Percentiles rank a stretch among this genome's conserved stretches.
phyloP scores from a whole-genome alignment of 306 rosid genomes.

The Astragalus glycyphyllos region DNA sequence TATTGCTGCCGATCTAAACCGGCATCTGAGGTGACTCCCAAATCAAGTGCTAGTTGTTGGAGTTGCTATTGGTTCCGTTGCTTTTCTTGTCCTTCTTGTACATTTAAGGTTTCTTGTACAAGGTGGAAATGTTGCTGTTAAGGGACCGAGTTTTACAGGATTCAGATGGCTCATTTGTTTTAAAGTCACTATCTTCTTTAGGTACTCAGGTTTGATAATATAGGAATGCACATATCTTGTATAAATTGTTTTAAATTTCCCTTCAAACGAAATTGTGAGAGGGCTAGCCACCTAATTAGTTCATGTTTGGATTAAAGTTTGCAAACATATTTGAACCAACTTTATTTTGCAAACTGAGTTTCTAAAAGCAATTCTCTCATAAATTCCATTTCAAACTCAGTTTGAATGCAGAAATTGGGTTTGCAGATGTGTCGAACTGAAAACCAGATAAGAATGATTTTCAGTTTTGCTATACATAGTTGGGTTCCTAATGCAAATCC shows the following conservation, averaged over 20 bases:
- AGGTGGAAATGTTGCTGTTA: constrained; percentile 44
- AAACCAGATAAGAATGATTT: too few relatives aligned
- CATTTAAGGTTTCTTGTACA: constrained; percentile 39
- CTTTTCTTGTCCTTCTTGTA: constrained; percentile 43
- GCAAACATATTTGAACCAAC: too few relatives aligned
- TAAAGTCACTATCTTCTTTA: constrained; percentile 30
- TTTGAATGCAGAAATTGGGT: neutral
- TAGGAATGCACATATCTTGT: constrained; percentile 34
- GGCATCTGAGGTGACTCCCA: constrained; percentile 27
- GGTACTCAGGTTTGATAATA: constrained; percentile 42
- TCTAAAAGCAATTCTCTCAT: neutral
- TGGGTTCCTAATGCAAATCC: too few relatives aligned
- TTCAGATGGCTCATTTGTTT: constrained; percentile 31
- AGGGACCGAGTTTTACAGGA: constrained; percentile 42
- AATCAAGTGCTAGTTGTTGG: constrained; percentile 5
- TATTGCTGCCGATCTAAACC: constrained; percentile 44
- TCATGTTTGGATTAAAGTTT: neutral
- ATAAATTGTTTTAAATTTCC: constrained; percentile 18
- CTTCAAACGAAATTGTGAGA: constrained; percentile 25
- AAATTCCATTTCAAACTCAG: neutral
- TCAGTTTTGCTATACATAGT: too few relatives aligned
- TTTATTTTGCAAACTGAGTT: too few relatives aligned
- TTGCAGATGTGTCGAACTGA: neutral
- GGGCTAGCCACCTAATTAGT: neutral
- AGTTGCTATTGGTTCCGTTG: constrained; percentile 40